These are phyloP conservation scores for Fragaria nilgerrensis DNA, from an alignment of 306 rosid species.

Conservation along the genomic window DNA sequence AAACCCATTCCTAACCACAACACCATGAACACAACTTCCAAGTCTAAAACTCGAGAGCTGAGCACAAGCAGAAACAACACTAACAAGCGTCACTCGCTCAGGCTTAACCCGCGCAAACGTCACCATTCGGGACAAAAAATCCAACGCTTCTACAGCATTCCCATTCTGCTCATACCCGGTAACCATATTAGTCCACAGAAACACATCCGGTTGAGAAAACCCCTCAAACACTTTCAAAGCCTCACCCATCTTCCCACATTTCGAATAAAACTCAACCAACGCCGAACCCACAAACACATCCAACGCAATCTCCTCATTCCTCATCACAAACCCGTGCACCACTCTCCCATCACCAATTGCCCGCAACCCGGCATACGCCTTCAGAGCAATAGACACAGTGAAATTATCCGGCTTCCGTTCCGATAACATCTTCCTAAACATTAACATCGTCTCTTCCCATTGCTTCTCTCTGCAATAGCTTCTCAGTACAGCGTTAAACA, in stretches of 20 bases:
- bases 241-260: constrained; percentile 60
- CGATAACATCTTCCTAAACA: constrained; percentile 30
- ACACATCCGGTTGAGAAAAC: constrained; percentile 56
- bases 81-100: constrained; percentile 64
- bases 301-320: constrained; percentile 30
- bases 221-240: constrained; percentile 54
- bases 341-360: constrained; percentile 43
- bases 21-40: constrained; percentile 65
- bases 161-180: constrained; percentile 68
- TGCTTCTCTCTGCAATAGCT: constrained; percentile 42
- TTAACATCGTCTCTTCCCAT: constrained; percentile 49
- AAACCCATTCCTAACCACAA: constrained; percentile 48
- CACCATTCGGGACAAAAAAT: constrained; percentile 55
- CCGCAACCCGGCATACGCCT: constrained; percentile 51
- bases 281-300: constrained; percentile 77
- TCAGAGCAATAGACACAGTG: constrained; percentile 58
- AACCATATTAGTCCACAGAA: constrained; percentile 68
- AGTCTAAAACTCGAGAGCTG: constrained; percentile 44
- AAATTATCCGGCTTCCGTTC: constrained; percentile 52
- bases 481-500: constrained; percentile 68
- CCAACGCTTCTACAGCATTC: constrained; percentile 47
- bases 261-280: constrained; percentile 57
- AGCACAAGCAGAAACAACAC: constrained; percentile 68
- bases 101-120: constrained; percentile 33
- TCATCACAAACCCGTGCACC: constrained; percentile 62